Percentiles rank a stretch among this genome's conserved stretches.
These are phyloP conservation scores for Pestalotiopsis sp. DNA, from an alignment of 2,329 filamentous ascomycete genomes.

Conservation along the genomic window DNA sequence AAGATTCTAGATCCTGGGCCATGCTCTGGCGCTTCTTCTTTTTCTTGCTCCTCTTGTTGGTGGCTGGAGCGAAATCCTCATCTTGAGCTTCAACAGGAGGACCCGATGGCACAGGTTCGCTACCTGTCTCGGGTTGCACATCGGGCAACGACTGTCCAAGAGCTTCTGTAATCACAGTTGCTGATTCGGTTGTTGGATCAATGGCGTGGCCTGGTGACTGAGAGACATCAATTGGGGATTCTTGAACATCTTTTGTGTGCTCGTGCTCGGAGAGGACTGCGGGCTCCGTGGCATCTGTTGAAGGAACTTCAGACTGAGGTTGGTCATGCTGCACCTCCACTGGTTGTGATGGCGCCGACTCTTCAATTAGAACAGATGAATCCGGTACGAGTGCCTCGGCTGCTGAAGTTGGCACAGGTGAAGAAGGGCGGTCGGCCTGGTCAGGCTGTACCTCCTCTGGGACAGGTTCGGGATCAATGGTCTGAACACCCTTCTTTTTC, in stretches of 20 bases:
- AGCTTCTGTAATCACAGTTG: neutral
- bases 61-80: constrained; percentile 14
- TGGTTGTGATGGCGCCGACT: neutral
- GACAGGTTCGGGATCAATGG: neutral
- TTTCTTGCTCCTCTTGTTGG: constrained; percentile 30
- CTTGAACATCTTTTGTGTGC: neutral
- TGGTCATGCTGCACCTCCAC: neutral
- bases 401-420: neutral
- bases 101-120: neutral
- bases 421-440: neutral
- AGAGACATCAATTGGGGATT: neutral
- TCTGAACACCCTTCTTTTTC: constrained; percentile 22
- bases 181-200: neutral
- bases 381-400: neutral
- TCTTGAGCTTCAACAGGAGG: neutral
- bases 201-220: neutral
- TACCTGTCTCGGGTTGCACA: neutral
- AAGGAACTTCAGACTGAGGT: neutral
- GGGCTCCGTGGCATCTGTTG: neutral
- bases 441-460: neutral
- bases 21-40: constrained; percentile 22
- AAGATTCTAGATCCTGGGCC: neutral
- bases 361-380: neutral
- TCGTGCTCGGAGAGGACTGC: neutral
- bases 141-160: neutral